Evolutionary conservation across 768 basidiomycete genomes (phyloP), one percentile per base, ranked within the genome.

Genomic region (Mycena leptocephala): DNA sequence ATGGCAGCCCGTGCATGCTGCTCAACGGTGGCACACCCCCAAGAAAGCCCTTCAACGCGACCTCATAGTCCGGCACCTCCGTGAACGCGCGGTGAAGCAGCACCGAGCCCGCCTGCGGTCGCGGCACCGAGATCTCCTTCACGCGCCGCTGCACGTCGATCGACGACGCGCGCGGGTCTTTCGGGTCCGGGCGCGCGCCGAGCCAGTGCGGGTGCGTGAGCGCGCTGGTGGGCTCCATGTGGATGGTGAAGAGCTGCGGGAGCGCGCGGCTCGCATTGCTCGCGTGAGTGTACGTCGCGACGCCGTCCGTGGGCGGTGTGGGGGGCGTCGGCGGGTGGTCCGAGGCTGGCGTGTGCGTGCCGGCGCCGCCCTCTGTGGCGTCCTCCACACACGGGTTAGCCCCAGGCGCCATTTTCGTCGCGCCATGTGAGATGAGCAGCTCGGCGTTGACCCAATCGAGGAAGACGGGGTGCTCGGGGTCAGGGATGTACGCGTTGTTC

Each of bases 21-120:
- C 89, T 89, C 81, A 97, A 83, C 24, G 98, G 97, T 14, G 95
- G 93, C n/a, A 97, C 93, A 7, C 97, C 97, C 4, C 97, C 97
- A 30, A 97, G 88, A 84, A 97, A 98, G 13, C 97, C 97, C 24
- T 94, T 87, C 75, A 94, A 92, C 4, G 97, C 96, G 56, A 96
- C 89, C 26, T 90, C 90, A 83, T 99, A 99, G 76, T 95, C 92
- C 3, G 98, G 98, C 26, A 98, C 95, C 87, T 90, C 92, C 79
- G 90, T 95, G 79, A 92, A 93, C 61, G 92, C 91, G 18, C 92
- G 88, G 76, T 92, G 91, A 75, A 94, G 85, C 77, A 92, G 77
- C 78, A 84, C 81, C 24, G 82, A 83, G 22, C 66, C 53, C 26
- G 58, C 41, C 18, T 59, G 26, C 30, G 74, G 70, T 4, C 35